Conservation (phyloP, 2,329 filamentous ascomycete species). For the Graphilbum ipis-grandicollis region DNA sequence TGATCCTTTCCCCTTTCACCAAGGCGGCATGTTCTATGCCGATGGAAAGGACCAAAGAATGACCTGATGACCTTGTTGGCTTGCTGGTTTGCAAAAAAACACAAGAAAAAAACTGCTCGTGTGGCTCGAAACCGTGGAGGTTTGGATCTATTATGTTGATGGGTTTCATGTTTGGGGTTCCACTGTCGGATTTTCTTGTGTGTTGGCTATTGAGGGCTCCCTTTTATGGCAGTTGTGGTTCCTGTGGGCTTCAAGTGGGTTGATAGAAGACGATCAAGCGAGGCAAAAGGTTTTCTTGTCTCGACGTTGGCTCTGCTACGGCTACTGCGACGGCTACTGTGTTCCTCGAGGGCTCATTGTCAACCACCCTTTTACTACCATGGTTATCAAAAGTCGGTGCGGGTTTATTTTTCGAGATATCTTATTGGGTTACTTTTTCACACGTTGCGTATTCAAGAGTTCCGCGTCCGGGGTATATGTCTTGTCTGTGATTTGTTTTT, state of each 20-base stretch:
- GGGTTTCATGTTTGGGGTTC: background rate
- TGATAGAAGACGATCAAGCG: background rate
- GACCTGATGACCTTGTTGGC: constrained; percentile 6
- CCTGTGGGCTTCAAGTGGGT: background rate
- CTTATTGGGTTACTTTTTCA: too few species aligned
- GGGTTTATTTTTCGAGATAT: background rate
- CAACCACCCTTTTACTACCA: too few species aligned
- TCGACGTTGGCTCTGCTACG: constrained; percentile 1
- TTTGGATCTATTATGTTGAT: background rate
- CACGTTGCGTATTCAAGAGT: too few species aligned
- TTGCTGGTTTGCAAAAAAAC: constrained; percentile 1
- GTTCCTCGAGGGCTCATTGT: constrained; percentile 9
- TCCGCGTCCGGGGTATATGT: too few species aligned
- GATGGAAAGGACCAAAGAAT: constrained; percentile 2
- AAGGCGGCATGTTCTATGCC: background rate
- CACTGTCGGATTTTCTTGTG: background rate
- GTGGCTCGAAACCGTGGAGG: background rate
- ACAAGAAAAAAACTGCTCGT: constrained; percentile 3
- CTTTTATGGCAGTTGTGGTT: background rate
- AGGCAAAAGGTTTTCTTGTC: background rate
- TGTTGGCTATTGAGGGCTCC: background rate
- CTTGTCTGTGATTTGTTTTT: too few species aligned
- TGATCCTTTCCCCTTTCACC: background rate
- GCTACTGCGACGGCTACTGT: constrained; percentile 8
- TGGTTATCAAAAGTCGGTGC: background rate